A percentile compares a stretch with the other conserved stretches of the same genome.
Conservation (phyloP, 345 rosid species). For the Pistacia vera region DNA sequence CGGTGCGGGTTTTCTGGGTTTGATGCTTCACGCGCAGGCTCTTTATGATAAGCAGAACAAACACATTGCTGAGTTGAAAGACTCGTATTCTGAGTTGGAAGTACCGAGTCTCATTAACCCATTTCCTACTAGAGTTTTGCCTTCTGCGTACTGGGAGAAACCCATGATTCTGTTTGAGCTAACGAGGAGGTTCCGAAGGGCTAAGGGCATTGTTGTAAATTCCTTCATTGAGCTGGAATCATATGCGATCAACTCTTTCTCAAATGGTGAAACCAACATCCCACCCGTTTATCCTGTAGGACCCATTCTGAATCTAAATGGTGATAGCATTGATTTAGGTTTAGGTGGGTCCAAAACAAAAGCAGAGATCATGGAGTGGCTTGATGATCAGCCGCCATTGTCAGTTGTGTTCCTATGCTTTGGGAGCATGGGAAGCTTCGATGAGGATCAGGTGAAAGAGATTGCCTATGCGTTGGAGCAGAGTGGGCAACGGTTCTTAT, state of each 20-base stretch:
- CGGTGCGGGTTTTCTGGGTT: slow-evolving; percentile 39
- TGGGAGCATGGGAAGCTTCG: slow-evolving; percentile 64
- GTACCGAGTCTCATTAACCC: slow-evolving; percentile 38
- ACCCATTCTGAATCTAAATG: slow-evolving; percentile 45
- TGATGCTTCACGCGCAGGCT: slow-evolving; percentile 22
- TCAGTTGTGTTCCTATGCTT: slow-evolving; percentile 71
- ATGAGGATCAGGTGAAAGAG: slow-evolving; percentile 42
- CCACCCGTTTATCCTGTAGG: slow-evolving; percentile 53
- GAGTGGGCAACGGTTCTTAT: slow-evolving; percentile 44
- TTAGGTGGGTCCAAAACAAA: neutral
- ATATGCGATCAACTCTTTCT: slow-evolving; percentile 22
- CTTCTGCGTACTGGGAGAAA: slow-evolving; percentile 4
- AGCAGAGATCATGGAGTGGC: slow-evolving; percentile 48
- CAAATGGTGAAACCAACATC: slow-evolving; percentile 2
- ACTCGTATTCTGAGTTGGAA: slow-evolving; percentile 33
- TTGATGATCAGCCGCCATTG: slow-evolving; percentile 43
- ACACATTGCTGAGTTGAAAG: slow-evolving; percentile 28
- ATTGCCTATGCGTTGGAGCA: slow-evolving; percentile 49
- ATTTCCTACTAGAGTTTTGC: slow-evolving; percentile 41
- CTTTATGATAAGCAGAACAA: slow-evolving; percentile 25
- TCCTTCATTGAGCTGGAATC: slow-evolving; percentile 54
- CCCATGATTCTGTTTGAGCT: rapidly evolving
- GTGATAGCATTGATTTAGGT: neutral
- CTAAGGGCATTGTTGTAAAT: slow-evolving; percentile 53
- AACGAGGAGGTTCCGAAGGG: slow-evolving; percentile 21